Evolutionary conservation across 192 early-diverging fungal genomes (phyloP).

Genomic region (Coemansia sp.): DNA sequence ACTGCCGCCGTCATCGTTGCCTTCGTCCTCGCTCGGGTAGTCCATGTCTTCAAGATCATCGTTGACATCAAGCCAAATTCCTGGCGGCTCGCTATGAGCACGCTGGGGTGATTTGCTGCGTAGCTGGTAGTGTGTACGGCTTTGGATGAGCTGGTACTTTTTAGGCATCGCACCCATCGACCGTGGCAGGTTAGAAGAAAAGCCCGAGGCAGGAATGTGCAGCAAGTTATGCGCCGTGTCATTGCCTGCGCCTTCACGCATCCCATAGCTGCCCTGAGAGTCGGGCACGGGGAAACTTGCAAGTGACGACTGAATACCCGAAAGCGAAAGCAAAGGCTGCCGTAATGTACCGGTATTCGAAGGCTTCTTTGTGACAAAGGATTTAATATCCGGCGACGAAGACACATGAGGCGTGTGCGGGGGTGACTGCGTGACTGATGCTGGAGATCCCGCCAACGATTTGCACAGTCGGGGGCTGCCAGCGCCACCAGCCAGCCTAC

Average conservation of each 20-base stretch:
- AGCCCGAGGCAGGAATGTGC: not conserved
- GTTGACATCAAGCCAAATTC: slow-evolving; percentile 51
- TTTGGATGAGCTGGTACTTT: slow-evolving; percentile 36
- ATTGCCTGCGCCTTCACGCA: not conserved
- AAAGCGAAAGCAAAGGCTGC: not conserved
- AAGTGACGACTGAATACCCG: not conserved
- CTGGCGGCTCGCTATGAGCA: slow-evolving; percentile 42
- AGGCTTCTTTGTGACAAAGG: not conserved
- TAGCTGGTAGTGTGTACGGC: slow-evolving; percentile 29
- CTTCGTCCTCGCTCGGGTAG: slow-evolving; percentile 11
- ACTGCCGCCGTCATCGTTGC: slow-evolving; percentile 2
- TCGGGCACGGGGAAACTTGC: slow-evolving; percentile 4
- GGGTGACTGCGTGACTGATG: slow-evolving; percentile 5
- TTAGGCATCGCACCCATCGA: slow-evolving; percentile 12
- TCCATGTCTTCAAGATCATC: slow-evolving; percentile 21
- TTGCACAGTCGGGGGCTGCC: slow-evolving; percentile 7
- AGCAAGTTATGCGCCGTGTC: not conserved
- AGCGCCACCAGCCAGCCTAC: slow-evolving; percentile 4
- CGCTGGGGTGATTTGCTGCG: slow-evolving; percentile 41
- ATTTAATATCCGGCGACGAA: not conserved
- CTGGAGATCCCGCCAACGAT: slow-evolving; percentile 9
- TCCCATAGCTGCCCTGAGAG: not conserved
- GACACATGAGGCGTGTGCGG: slow-evolving; percentile 12
- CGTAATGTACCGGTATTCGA: not conserved
- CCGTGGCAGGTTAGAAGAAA: not conserved